These are phyloP conservation scores for Craterostigma plantagineum DNA, from an alignment of 257 asterid genomes.

Conservation along the genomic window DNA sequence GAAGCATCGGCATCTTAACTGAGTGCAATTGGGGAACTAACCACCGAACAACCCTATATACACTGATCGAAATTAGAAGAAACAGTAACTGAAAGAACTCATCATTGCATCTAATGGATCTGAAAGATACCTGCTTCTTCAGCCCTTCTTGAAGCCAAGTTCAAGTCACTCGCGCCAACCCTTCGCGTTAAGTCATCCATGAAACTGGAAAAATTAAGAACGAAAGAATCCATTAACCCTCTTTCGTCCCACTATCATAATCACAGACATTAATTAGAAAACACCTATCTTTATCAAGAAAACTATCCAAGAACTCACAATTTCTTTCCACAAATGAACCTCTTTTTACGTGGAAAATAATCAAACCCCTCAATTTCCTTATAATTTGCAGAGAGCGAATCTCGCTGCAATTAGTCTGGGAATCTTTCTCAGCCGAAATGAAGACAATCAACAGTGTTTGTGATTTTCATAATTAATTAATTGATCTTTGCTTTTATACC, in stretches of 20 bases:
- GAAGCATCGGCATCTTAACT: too few species aligned
- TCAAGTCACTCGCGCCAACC: conserved; percentile 31
- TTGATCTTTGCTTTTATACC: conserved; percentile 1
- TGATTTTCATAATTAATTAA: conserved; percentile 2
- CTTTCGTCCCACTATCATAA: conserved; percentile 1
- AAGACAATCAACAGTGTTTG: neutral
- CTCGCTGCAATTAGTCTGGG: too few species aligned
- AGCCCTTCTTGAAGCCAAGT: conserved; percentile 78
- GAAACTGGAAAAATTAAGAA: conserved; percentile 11
- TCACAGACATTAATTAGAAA: conserved; percentile 3
- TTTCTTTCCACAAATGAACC: conserved; percentile 19
- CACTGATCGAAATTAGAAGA: neutral
- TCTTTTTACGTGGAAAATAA: conserved; percentile 12
- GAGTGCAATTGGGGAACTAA: too few species aligned
- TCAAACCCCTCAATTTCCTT: conserved; percentile 15
- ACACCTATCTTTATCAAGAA: conserved; percentile 5
- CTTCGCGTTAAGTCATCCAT: conserved; percentile 40
- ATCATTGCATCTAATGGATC: neutral
- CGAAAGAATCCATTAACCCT: neutral
- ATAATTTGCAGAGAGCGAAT: conserved; percentile 9
- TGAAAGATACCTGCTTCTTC: conserved; percentile 67
- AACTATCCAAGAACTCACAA: conserved; percentile 12
- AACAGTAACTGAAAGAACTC: neutral
- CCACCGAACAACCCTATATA: too few species aligned
- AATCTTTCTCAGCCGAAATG: conserved; percentile 4